phyloP scores from a whole-genome alignment of 106 monocot genomes.

The Dioscorea dumetorum region DNA sequence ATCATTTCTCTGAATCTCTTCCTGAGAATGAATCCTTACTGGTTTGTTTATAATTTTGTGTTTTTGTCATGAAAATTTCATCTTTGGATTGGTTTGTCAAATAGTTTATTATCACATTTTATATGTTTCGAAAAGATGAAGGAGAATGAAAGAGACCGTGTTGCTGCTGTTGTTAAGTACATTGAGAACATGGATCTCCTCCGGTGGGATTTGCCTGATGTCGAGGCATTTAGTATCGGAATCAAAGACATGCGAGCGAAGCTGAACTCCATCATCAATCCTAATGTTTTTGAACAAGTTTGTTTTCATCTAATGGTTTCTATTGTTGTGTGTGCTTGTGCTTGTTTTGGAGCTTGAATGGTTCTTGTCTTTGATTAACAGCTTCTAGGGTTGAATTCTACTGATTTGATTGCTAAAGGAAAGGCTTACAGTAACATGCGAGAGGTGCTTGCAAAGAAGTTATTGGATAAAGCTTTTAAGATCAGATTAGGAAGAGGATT shows the following conservation, averaged over 20 bases:
- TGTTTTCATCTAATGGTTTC: not conserved
- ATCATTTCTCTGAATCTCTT: conserved; percentile 44
- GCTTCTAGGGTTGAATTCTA: conserved; percentile 55
- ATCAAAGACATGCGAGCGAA: conserved; percentile 46
- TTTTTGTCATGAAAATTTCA: no score
- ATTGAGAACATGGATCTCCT: conserved; percentile 65
- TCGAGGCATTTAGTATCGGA: conserved; percentile 57
- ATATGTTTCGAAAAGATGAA: conserved; percentile 5
- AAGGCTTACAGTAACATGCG: conserved; percentile 29
- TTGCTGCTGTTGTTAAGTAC: conserved; percentile 35
- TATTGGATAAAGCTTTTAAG: conserved; percentile 51
- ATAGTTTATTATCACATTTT: not conserved
- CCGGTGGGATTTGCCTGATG: conserved; percentile 25
- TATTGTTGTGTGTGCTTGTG: not conserved
- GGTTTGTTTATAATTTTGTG: conserved; percentile 11
- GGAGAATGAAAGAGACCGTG: conserved; percentile 18
- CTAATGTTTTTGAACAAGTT: conserved; percentile 75
- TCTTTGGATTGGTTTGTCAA: no score
- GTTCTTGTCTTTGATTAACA: conserved; percentile 10
- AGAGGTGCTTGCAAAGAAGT: conserved; percentile 31
- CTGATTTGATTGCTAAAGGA: conserved; percentile 45
- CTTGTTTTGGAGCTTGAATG: not conserved
- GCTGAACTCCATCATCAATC: conserved; percentile 75
- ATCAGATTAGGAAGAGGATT: conserved; percentile 76
- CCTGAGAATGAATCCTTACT: not conserved